phyloP scores from a whole-genome alignment of 331 rosid species.

The Ulmus americana region DNA sequence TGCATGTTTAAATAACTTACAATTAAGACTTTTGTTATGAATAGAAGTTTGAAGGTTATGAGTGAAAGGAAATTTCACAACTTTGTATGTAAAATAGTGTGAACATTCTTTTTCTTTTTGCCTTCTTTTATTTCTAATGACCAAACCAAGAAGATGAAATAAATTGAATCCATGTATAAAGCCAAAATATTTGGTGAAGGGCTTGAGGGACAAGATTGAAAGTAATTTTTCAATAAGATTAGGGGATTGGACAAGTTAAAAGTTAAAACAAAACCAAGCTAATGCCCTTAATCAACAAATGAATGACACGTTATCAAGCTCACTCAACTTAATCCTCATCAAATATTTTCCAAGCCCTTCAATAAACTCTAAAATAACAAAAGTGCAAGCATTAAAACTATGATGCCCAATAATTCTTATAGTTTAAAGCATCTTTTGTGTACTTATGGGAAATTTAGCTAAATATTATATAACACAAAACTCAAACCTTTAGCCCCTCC shows the following conservation, averaged over 20 bases:
- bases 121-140: not conserved
- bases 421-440: conserved; percentile 24
- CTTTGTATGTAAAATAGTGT: not conserved
- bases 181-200: conserved; percentile 36
- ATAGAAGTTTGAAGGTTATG: not conserved
- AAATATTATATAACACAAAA: conserved; percentile 3
- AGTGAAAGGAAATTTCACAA: not conserved
- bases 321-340: not conserved
- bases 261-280: conserved; percentile 9
- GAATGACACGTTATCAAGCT: conserved; percentile 8
- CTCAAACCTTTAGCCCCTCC: not conserved
- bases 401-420: conserved; percentile 25
- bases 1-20: no score
- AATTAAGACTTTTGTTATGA: not conserved
- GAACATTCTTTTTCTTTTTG: not conserved
- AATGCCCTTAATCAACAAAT: conserved; percentile 1
- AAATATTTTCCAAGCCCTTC: conserved; percentile 9
- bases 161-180: conserved; percentile 12
- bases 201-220: conserved; percentile 41
- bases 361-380: conserved; percentile 23
- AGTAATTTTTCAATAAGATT: conserved; percentile 28
- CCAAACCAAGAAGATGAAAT: not conserved
- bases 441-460: conserved; percentile 24
- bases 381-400: conserved; percentile 17
- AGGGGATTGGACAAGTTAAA: conserved; percentile 20